Conservation (phyloP, 2,329 filamentous ascomycete genomes). For the Emergomyces orientalis region DNA sequence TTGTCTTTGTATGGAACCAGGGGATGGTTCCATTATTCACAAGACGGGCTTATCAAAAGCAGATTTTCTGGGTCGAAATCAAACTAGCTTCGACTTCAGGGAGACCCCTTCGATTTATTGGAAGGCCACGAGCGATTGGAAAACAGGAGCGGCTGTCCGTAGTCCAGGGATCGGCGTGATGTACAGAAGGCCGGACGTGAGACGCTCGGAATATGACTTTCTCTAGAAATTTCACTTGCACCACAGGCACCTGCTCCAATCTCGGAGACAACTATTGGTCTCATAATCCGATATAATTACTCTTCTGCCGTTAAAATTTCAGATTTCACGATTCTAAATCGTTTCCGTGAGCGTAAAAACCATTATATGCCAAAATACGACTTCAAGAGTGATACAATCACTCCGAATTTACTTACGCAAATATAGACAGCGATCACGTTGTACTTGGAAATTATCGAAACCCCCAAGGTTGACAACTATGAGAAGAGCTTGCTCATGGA, state of each 20-base stretch:
- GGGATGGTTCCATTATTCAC: neutral
- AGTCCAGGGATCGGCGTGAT: slow-evolving; percentile 1
- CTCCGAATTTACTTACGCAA: neutral
- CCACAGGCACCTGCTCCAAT: slow-evolving; percentile 2
- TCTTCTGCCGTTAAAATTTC: neutral
- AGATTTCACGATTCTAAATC: slow-evolving; percentile 2
- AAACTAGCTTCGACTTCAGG: neutral
- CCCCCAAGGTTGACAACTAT: neutral
- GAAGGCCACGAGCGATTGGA: neutral
- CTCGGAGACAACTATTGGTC: neutral
- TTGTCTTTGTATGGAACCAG: slow-evolving; percentile 3
- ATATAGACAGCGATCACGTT: neutral
- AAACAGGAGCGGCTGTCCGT: neutral
- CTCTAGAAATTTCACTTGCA: neutral
- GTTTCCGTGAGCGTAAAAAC: neutral
- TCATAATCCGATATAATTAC: slow-evolving; percentile 5
- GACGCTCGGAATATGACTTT: slow-evolving; percentile 5
- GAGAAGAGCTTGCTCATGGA: neutral
- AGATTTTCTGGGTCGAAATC: neutral
- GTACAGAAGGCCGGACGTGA: neutral
- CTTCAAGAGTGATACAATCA: neutral
- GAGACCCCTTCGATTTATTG: neutral
- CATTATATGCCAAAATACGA: neutral
- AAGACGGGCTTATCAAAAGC: neutral
- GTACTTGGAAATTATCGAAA: neutral